Conservation (phyloP, 2,329 filamentous ascomycete genomes). For the Colletotrichum higginsianum region DNA sequence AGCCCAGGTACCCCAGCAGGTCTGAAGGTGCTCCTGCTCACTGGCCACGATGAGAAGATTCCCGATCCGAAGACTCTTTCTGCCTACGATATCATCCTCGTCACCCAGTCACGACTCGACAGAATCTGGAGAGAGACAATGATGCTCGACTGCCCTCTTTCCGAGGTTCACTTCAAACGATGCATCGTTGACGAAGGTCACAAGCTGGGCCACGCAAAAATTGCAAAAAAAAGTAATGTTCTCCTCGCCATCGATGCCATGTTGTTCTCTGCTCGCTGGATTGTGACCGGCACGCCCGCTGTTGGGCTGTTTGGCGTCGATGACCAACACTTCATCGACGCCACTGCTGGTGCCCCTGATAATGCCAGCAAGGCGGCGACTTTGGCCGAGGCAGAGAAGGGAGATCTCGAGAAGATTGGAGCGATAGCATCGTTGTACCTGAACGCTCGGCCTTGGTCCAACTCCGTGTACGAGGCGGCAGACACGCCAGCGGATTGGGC, state of each 20-base stretch:
- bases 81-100: conserved; percentile 82
- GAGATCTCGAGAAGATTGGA: conserved; percentile 77
- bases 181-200: conserved; percentile 96
- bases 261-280: conserved; percentile 83
- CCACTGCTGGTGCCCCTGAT: conserved; percentile 3
- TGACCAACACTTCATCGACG: conserved; percentile 13
- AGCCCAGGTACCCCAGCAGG: conserved; percentile 51
- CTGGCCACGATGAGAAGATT: conserved; percentile 63
- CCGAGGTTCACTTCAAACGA: conserved; percentile 84
- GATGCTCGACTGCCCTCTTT: conserved; percentile 71
- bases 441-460: conserved; percentile 84
- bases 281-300: conserved; percentile 92
- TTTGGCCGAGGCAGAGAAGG: conserved; percentile 59
- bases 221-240: conserved; percentile 69
- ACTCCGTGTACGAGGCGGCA: conserved; percentile 66
- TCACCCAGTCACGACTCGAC: conserved; percentile 82
- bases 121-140: conserved; percentile 59
- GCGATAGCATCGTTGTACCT: conserved; percentile 80
- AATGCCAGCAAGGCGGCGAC: conserved; percentile 9
- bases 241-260: conserved; percentile 67
- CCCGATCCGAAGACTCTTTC: conserved; percentile 73
- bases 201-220: conserved; percentile 78
- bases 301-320: conserved; percentile 82
- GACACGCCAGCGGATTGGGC: conserved; percentile 78
- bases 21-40: conserved; percentile 76